Evolutionary conservation across 106 monocot genomes (phyloP).

Genomic region (Phalaenopsis aphrodite): DNA sequence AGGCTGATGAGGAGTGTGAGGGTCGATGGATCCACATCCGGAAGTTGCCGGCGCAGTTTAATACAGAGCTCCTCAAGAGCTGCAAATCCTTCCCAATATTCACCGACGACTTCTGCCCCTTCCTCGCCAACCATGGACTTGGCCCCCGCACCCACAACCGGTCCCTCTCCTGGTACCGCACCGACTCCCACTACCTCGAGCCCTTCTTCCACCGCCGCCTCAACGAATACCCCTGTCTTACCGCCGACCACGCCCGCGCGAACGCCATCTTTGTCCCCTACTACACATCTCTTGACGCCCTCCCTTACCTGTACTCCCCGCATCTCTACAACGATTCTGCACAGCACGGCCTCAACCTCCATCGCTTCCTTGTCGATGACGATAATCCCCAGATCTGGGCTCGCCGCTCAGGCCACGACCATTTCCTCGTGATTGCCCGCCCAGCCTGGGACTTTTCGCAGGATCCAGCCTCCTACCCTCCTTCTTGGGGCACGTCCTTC

Average conservation of each 20-base stretch:
- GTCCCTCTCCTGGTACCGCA: conserved; percentile 66
- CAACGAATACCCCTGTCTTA: conserved; percentile 70
- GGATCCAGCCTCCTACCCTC: conserved; percentile 28
- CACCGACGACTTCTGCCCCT: conserved; percentile 43
- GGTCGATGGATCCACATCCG: conserved; percentile 75
- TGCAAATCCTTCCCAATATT: conserved; percentile 52
- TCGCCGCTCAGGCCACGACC: conserved; percentile 49
- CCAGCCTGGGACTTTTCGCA: conserved; percentile 83
- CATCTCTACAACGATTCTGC: conserved; percentile 38
- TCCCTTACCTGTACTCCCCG: conserved; percentile 51
- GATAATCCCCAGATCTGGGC: conserved; percentile 31
- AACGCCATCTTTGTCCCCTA: conserved; percentile 80
- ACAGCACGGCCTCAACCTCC: conserved; percentile 49
- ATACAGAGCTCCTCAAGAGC: conserved; percentile 50
- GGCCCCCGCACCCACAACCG: conserved; percentile 60
- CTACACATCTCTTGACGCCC: conserved; percentile 49
- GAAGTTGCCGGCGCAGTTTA: conserved; percentile 46
- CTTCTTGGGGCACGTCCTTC: conserved; percentile 79
- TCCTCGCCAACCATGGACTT: conserved; percentile 53
- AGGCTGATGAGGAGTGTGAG: conserved; percentile 15
- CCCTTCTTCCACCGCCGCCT: conserved; percentile 81
- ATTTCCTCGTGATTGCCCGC: conserved; percentile 61
- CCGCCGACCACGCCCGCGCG: conserved; percentile 37
- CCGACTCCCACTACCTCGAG: conserved; percentile 60
- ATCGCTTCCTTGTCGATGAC: conserved; percentile 21